Evolutionary conservation across 257 asterid genomes (phyloP).

Genomic region (Petunia axillaris): DNA sequence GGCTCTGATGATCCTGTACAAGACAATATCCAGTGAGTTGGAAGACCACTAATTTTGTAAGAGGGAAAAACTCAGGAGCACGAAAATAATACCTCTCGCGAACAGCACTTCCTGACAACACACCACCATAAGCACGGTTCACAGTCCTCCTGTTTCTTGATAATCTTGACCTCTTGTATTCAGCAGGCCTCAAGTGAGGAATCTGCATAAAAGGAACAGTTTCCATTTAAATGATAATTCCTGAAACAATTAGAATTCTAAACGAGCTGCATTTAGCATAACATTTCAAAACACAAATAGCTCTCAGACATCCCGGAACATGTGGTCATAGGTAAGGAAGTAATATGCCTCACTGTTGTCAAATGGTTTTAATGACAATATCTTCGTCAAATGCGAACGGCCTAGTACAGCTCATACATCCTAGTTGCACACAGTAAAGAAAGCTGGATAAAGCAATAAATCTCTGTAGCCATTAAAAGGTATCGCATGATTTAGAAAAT

Average conservation of each 20-base stretch:
- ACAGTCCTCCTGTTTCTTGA: constrained; percentile 75
- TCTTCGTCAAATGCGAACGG: no score
- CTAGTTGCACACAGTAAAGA: background rate
- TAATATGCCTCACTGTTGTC: background rate
- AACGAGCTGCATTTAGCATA: background rate
- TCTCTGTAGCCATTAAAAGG: background rate
- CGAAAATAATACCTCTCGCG: constrained; percentile 58
- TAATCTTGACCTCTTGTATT: constrained; percentile 76
- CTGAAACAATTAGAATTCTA: background rate
- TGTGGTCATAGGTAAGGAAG: background rate
- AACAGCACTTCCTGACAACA: constrained; percentile 71
- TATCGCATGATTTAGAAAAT: background rate
- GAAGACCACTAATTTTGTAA: background rate
- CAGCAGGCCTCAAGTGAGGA: constrained; percentile 85
- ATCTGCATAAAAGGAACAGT: constrained; percentile 42
- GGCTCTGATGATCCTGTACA: constrained; percentile 70
- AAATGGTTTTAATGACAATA: background rate
- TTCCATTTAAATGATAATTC: background rate
- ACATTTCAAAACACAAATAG: background rate
- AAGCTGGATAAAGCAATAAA: background rate
- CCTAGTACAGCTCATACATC: background rate
- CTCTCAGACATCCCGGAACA: background rate
- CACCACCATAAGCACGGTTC: constrained; percentile 83
- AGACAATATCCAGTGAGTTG: background rate
- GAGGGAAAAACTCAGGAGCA: background rate